These are phyloP conservation scores for Chrysanthemum lavandulifolium DNA, from an alignment of 129 eudicot genomes.

Conservation along the genomic window DNA sequence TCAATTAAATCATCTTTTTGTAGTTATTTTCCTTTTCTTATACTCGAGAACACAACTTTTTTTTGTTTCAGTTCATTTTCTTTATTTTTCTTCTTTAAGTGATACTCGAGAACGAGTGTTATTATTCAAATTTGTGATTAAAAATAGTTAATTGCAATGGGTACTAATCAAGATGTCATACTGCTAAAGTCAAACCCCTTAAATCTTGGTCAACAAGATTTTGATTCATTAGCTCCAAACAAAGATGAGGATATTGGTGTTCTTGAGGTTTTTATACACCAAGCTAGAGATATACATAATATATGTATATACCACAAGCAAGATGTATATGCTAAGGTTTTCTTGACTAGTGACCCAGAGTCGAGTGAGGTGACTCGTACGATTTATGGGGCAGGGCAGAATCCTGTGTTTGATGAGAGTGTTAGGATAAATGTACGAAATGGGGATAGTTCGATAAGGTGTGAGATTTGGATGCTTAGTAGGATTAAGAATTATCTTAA, in stretches of 20 bases:
- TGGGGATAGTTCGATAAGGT: constrained; percentile 36
- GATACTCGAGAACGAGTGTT: no score
- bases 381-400: constrained; percentile 45
- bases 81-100: no score
- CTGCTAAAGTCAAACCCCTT: constrained; percentile 30
- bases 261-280: constrained; percentile 47
- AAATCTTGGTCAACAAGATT: constrained; percentile 24
- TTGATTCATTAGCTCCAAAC: neutral
- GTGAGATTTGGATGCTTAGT: constrained; percentile 58
- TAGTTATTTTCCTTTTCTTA: no score
- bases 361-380: constrained; percentile 34
- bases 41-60: no score
- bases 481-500: constrained; percentile 45
- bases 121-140: constrained; percentile 7
- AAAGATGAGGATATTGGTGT: constrained; percentile 37
- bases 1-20: no score
- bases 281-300: constrained; percentile 47
- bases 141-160: constrained; percentile 11
- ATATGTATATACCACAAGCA: constrained; percentile 54
- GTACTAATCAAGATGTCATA: constrained; percentile 19
- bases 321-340: constrained; percentile 52
- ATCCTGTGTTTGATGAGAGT: constrained; percentile 49
- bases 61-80: no score
- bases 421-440: constrained; percentile 36
- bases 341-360: constrained; percentile 43